Percentiles rank a stretch among this genome's conserved stretches.
Conservation (phyloP, 75 land plant species). For the Adiantum capillusveneris region DNA sequence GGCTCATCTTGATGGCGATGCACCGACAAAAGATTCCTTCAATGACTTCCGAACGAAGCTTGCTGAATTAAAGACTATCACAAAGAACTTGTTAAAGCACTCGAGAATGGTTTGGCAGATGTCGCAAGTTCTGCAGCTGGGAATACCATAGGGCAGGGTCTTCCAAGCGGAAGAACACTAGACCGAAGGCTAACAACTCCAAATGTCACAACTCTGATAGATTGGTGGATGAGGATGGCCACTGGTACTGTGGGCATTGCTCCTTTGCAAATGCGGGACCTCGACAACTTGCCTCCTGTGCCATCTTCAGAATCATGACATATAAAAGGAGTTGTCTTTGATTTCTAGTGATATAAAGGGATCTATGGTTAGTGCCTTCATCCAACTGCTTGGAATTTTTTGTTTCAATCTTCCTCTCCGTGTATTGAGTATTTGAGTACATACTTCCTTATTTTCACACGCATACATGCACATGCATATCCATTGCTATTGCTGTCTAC, state of each 20-base stretch:
- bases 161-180: slow-evolving; percentile 28
- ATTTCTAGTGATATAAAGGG: too few species aligned
- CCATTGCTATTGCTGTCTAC: too few species aligned
- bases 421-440: too few species aligned
- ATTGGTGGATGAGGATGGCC: slow-evolving; percentile 25
- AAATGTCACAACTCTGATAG: slow-evolving; percentile 17
- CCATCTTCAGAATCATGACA: too few species aligned
- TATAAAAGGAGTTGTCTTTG: too few species aligned
- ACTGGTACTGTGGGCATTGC: slow-evolving; percentile 69
- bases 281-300: slow-evolving; percentile 39
- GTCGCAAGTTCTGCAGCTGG: slow-evolving; percentile 27
- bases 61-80: slow-evolving; percentile 47
- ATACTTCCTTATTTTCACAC: too few species aligned
- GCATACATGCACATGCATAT: too few species aligned
- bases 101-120: slow-evolving; percentile 25
- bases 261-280: slow-evolving; percentile 16
- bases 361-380: too few species aligned
- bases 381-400: too few species aligned
- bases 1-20: slow-evolving; percentile 54
- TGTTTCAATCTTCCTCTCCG: too few species aligned
- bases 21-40: slow-evolving; percentile 40
- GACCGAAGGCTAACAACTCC: slow-evolving; percentile 31
- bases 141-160: slow-evolving; percentile 31
- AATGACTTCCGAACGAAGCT: slow-evolving; percentile 91
- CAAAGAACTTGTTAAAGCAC: too few species aligned